These are phyloP conservation scores for Botrytis cinerea DNA, from an alignment of 2,329 filamentous ascomycete genomes.

Conservation along the genomic window DNA sequence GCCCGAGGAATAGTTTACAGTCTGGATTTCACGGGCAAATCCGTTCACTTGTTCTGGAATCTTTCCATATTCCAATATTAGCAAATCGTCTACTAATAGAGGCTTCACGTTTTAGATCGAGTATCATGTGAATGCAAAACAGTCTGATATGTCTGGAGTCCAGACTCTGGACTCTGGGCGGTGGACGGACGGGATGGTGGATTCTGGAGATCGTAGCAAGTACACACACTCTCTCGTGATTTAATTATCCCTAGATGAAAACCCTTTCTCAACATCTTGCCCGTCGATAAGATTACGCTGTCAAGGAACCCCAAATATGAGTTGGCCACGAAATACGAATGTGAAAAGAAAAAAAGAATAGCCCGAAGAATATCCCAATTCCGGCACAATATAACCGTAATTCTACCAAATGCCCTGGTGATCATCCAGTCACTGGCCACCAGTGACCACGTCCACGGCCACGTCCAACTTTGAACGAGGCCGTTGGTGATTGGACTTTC, in stretches of 20 bases:
- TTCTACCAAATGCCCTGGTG: background rate
- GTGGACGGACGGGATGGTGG: background rate
- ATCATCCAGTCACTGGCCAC: background rate
- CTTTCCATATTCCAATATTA: background rate
- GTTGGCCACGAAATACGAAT: background rate
- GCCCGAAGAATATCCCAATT: background rate
- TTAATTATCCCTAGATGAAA: background rate
- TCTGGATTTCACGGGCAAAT: slow-evolving; percentile 1
- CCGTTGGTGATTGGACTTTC: background rate
- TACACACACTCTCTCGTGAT: background rate
- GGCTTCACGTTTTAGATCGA: background rate
- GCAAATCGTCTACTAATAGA: background rate
- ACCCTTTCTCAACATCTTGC: background rate
- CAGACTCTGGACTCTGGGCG: background rate
- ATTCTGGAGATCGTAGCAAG: background rate
- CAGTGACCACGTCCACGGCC: background rate
- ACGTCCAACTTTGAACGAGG: background rate
- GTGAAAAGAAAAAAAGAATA: background rate
- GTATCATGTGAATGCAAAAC: background rate
- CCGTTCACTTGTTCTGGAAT: slow-evolving; percentile 12
- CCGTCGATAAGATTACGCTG: background rate
- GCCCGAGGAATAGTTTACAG: background rate
- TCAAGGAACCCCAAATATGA: background rate
- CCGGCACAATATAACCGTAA: background rate
- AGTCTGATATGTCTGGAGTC: background rate